A percentile compares a stretch with the other conserved stretches of the same genome.
Conservation (phyloP, 768 basidiomycete species). For the Russula ochroleuca region DNA sequence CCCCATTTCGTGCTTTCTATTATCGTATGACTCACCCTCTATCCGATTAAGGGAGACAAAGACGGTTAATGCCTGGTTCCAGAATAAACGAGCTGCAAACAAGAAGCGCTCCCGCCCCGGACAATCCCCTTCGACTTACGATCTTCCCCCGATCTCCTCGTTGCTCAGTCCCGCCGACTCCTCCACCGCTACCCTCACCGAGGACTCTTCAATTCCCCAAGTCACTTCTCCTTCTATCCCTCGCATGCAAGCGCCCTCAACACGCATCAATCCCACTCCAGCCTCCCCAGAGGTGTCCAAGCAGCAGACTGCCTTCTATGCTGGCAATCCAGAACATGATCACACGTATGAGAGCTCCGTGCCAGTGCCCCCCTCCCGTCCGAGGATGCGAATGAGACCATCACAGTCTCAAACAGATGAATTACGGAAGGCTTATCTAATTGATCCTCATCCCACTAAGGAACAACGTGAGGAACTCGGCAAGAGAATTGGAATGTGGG, state of each 20-base stretch:
- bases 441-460: conserved; percentile 61
- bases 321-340: conserved; percentile 47
- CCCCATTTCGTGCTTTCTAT: conserved; percentile 7
- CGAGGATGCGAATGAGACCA: conserved; percentile 61
- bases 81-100: conserved; percentile 78
- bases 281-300: conserved; percentile 35
- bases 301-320: conserved; percentile 41
- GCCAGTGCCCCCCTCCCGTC: conserved; percentile 42
- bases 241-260: conserved; percentile 28
- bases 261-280: conserved; percentile 32
- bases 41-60: conserved; percentile 61
- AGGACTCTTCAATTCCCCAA: conserved; percentile 49
- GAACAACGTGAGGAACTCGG: conserved; percentile 65
- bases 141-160: conserved; percentile 35
- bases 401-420: conserved; percentile 63
- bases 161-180: conserved; percentile 38
- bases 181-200: conserved; percentile 37
- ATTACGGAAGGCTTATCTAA: conserved; percentile 59
- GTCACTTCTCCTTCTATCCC: conserved; percentile 33
- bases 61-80: conserved; percentile 84
- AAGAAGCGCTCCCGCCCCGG: conserved; percentile 53
- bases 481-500: conserved; percentile 71
- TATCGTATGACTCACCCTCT: conserved; percentile 11
- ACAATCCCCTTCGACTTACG: conserved; percentile 31
- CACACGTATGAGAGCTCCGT: conserved; percentile 46